Evolutionary conservation across 768 basidiomycete species (phyloP), one percentile per base, ranked within the genome.

Genomic region (Lactarius hengduanensis): DNA sequence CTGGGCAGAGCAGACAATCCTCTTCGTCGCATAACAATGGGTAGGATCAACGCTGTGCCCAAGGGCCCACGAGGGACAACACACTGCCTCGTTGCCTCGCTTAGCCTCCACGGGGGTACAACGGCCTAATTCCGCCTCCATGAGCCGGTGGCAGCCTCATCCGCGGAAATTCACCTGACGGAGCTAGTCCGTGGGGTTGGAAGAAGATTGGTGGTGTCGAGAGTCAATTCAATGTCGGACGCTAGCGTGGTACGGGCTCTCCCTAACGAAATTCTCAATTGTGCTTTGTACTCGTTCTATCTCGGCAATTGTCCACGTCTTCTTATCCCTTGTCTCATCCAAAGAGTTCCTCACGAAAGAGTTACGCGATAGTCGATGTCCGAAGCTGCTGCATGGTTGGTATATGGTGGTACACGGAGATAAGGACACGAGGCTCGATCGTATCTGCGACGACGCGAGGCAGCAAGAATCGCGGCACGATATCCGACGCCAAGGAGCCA

Each of bases 71-170:
- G 26, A 26, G 26, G 26, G 26, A 26, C 26, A 38, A 55, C 66
- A 28, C 56, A 64, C 13, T 66, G 64, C 40, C 57, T 66, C 54
- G 40, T 54, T 8, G 59, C 67, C 18, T 64, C 47, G 26, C 47
- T 61, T n/a, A 55, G 26, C 26, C 26, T 26, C 26, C 28, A 28
- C 28, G 28, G 28, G 40, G 60, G 32, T 65, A 65, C 55, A 43
- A 57, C 0, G 60, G 47, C 32, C 22, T 66, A 18, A n/a, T 43
- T 20, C 67, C 64, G 30, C 63, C 54, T 28, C 65, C 67, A 4
- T 68, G 67, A 63, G 20, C 15, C 18, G 30, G 53, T 18, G 65
- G 47, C 41, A 0, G n/a, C 28, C 18, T 6, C 16, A 45, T 45
- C 43, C 43, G 9, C 20, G 20, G 43, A n/a, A 7, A 45, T n/a